Evolutionary conservation across 2,329 filamentous ascomycete genomes (phyloP).

Genomic region (Scedosporium dehoogii): DNA sequence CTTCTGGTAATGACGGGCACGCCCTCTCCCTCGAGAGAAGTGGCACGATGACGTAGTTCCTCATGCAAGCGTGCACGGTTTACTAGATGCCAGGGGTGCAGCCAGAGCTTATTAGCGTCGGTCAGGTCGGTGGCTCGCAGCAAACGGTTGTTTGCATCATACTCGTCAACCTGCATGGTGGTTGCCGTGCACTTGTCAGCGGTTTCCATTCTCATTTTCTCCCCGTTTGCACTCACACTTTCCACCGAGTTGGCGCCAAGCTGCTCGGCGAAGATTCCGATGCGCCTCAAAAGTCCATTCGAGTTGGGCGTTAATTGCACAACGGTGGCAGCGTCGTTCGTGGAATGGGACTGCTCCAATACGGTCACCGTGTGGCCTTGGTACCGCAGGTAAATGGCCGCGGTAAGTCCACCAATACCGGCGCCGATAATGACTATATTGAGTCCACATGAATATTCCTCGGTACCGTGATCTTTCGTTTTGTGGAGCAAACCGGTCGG

Average conservation of each 20-base stretch:
- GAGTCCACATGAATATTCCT: not conserved
- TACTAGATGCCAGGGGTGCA: no score
- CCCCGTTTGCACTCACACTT: not conserved
- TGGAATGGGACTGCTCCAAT: slow-evolving; percentile 20
- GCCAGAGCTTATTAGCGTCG: no score
- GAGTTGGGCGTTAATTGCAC: slow-evolving; percentile 50
- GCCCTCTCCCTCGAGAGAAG: no score
- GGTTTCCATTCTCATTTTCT: not conserved
- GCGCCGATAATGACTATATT: not conserved
- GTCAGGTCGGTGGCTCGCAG: no score
- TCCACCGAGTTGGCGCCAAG: slow-evolving; percentile 12
- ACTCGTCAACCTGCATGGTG: no score
- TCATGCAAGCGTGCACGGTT: no score
- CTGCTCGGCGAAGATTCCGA: slow-evolving; percentile 22
- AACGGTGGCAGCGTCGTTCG: slow-evolving; percentile 45
- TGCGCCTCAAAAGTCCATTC: slow-evolving; percentile 39
- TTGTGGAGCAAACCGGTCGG: no score
- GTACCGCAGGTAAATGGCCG: not conserved
- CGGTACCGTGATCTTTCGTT: no score
- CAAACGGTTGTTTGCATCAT: no score
- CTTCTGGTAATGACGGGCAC: no score
- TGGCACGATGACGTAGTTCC: no score
- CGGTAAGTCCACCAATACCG: not conserved
- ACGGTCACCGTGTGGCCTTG: not conserved
- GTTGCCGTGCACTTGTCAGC: no score